Evolutionary conservation across 129 eudicot species (phyloP), one percentile per base, ranked within the genome.

Genomic region (Lactuca saligna): DNA sequence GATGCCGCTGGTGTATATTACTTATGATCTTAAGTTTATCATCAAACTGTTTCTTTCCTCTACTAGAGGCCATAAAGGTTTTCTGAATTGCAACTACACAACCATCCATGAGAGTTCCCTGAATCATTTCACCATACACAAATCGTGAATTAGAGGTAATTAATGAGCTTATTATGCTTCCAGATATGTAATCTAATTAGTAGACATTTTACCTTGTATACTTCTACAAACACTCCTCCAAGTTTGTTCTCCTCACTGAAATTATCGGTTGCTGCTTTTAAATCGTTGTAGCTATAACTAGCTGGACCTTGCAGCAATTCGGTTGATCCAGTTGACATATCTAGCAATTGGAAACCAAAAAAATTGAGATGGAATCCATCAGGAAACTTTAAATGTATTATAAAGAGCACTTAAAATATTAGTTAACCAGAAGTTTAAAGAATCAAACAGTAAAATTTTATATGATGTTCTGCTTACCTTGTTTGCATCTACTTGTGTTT

Each of bases 1-100:
- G 78, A 57, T 84, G 81, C 15, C 88, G 78, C 9, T 83, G 88
- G 70, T 80, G 88, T 31, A 80, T 85, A 48, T 83, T 83, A 25
- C 88, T 73, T 41, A 84, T 77, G 31, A 84, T 84, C 75, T 84
- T 78, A 29, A 84, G 81, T 70, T 84, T 83, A 49, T 60, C 75
- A 39, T 77, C 81, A 34, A 84, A 62, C 3, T 77, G 81, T 17
- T 78, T 65, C 65, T 84, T 84, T 46, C 68, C 81, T 57, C 83
- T 70, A 49, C 66, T 66, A 50, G 76, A 46, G 32, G 57, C 69
- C 66, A 80, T 73, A 38, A 61, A 41, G 12, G 80, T 73, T 53
- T 60, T 84, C 73, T 84, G 80, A n/a, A 84, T 75, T 50, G 88
- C 85, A 63, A 84, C 79, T n/a, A 73, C 32, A 66, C 70, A 53